Evolutionary conservation across 1,284 basidiomycete genomes (phyloP), one percentile per base, ranked within the genome.

Genomic region (Cutaneotrichosporon mucoides): DNA sequence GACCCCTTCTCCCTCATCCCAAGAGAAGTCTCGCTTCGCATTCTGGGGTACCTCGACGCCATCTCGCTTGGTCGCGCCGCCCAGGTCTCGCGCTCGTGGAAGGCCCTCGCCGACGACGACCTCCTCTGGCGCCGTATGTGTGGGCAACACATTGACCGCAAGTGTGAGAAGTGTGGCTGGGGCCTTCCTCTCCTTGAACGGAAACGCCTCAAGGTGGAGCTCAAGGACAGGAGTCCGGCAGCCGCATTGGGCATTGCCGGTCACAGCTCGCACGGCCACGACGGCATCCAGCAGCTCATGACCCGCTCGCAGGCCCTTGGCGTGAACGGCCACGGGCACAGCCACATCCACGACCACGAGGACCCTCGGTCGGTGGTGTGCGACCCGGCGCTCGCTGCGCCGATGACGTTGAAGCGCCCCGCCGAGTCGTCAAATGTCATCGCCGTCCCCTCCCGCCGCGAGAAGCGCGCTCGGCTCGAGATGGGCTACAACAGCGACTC

Each of bases 81-180:
- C 0, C 95, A 99, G 76, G 95, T 99, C 49, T 88, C 86, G 60
- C 85, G 83, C 58, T 84, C 83, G 1, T 99, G 95, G 95, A 89
- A 86, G 71, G 80, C 80, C 41, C 85, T 99, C 1, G 95, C 95
- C 1, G 95, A 99, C 78, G 95, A 99, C 73, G 92, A 99, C 69
- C 82, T 95, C 46, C 84, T 99, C 54, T 99, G 95, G 95, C 84
- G 89, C 46, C 88, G 88, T 41, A 99, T 99, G 79, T 99, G 96
- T 76, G 92, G 97, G 72, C 95, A 99, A 75, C 95, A 99, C 68
- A 99, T 99, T 59, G 96, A 96, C 51, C 87, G 94, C 72, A 96
- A 95, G 74, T 99, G 95, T 71, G 86, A 86, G 67, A 98, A 97
- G 77, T 99, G 95, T 58, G 95, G 95, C 6, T 99, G 96, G 95